These are phyloP conservation scores for Adansonia digitata DNA, from an alignment of 345 rosid genomes.

Conservation along the genomic window DNA sequence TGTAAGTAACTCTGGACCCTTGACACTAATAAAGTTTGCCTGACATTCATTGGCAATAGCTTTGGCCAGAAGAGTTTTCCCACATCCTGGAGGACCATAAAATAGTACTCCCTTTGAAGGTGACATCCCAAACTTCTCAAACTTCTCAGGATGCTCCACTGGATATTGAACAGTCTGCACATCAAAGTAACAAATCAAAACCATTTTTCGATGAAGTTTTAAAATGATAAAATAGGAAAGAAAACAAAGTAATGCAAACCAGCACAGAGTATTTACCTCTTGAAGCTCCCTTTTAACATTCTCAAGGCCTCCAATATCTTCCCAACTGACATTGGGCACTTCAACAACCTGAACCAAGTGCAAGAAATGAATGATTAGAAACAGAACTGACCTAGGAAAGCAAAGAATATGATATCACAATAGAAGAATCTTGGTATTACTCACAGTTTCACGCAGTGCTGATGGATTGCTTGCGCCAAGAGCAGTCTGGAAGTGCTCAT, in stretches of 20 bases:
- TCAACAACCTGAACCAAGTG: constrained; percentile 68
- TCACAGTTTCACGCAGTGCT: constrained; percentile 79
- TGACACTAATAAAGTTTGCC: constrained; percentile 94
- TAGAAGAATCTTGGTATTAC: constrained; percentile 19
- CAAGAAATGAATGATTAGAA: neutral
- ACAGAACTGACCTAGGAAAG: neutral
- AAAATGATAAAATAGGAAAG: neutral
- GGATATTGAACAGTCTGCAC: constrained; percentile 95
- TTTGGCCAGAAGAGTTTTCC: constrained; percentile 92
- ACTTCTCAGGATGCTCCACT: constrained; percentile 97
- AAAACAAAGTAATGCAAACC: neutral
- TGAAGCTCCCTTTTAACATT: constrained; percentile 93
- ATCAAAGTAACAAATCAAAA: neutral
- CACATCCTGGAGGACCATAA: constrained; percentile 98
- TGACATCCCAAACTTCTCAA: constrained; percentile 94
- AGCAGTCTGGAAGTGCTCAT: constrained; percentile 91
- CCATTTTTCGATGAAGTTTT: neutral
- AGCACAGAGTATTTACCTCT: constrained; percentile 48
- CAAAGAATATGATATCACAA: neutral
- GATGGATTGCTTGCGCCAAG: constrained; percentile 86
- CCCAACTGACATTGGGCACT: constrained; percentile 86
- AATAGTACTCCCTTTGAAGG: constrained; percentile 96
- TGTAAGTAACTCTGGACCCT: constrained; percentile 92
- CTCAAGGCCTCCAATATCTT: constrained; percentile 93
- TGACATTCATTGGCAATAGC: constrained; percentile 98